Evolutionary conservation across 1,284 basidiomycete genomes (phyloP), one percentile per base, ranked within the genome.

Genomic region (Boletellus deceptivus): DNA sequence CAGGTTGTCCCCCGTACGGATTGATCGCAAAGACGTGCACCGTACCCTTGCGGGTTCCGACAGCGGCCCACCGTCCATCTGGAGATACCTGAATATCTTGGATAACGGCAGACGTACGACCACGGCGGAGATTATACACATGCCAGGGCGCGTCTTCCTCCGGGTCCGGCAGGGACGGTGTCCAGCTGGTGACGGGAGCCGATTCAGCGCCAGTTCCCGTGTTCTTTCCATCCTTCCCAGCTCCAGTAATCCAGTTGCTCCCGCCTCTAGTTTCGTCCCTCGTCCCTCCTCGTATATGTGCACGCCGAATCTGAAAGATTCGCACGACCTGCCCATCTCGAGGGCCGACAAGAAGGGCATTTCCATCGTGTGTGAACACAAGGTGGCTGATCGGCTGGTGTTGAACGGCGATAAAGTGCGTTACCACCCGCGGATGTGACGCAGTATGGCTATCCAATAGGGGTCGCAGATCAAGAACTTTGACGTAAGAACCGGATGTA

Each of bases 21-120:
- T 89, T 86, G 18, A 86, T 73, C 9, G 87, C 80, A 63, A 90
- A 93, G 0, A 93, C 70, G 70, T 94, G 88, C 39, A 84, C 65
- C 0, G 80, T 86, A 42, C 84, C 66, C 58, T 83, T 83, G 60
- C 73, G 62, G 43, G 81, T 91, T 2, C 79, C 80, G 29, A 93
- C 70, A 0, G 82, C 87, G 6, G 87, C 70, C 84, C 88, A 93
- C 25, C 84, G 70, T 18, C 82, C 83, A 59, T 89, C 86, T 0
- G 67, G 60, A 3, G 83, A 78, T 74, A 83, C 84, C 45, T 69
- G 74, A n/a, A 82, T 69, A 11, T 65, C 64, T 46, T 84, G 80
- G 4, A 93, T 78, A 2, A 79, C 69, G 2, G 84, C 89, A 2
- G 76, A 73, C 11, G 89, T 92, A 36, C 82, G 75, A 7, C 91